Evolutionary conservation across 169 alveolate genomes (phyloP).

Genomic region (Perkinsus chesapeaki): DNA sequence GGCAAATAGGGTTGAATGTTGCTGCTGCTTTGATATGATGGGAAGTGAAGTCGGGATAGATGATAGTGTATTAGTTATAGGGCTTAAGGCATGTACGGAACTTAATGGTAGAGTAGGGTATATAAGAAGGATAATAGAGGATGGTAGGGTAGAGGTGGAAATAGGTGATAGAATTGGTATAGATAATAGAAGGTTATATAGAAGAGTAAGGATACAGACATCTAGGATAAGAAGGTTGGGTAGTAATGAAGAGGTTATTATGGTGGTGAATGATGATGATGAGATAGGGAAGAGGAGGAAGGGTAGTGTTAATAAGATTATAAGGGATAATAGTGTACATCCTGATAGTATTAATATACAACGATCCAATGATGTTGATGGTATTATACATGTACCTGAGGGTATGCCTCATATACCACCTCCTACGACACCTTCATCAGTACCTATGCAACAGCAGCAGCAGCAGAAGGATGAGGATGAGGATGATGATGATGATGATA

Average conservation of each 20-base stretch:
- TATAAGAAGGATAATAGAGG: neutral
- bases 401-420: neutral
- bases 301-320: neutral
- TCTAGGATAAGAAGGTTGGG: neutral
- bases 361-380: neutral
- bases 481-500: no score
- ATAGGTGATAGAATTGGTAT: neutral
- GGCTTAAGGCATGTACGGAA: neutral
- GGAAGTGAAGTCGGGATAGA: neutral
- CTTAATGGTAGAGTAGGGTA: neutral
- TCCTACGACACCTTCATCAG: no score
- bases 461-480: no score
- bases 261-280: neutral
- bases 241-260: neutral
- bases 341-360: neutral
- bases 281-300: neutral
- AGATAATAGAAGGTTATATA: neutral
- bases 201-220: neutral
- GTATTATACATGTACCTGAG: neutral
- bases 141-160: neutral
- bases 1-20: neutral
- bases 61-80: neutral
- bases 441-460: no score
- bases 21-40: neutral
- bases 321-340: neutral